These are phyloP conservation scores for Hypoxylon sp. DNA, from an alignment of 2,329 filamentous ascomycete genomes.

Conservation along the genomic window DNA sequence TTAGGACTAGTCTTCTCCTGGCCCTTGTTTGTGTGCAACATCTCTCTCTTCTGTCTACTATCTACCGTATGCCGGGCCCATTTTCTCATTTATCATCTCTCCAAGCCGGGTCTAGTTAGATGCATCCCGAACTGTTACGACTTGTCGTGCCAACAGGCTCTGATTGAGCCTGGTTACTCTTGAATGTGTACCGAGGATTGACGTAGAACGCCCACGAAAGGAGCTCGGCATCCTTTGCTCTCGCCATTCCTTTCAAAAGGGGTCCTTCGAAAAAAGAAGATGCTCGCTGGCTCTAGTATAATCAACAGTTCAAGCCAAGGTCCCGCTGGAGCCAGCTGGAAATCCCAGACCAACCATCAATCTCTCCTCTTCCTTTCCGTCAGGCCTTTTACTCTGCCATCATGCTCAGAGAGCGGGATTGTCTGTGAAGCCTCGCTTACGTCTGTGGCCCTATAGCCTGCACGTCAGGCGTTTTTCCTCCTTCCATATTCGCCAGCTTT, in stretches of 20 bases:
- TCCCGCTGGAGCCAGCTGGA: constrained; percentile 28
- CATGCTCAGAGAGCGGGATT: constrained; percentile 26
- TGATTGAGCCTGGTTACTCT: constrained; percentile 25
- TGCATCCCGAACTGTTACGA: constrained; percentile 30
- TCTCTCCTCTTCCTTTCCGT: constrained; percentile 22
- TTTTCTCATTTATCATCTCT: constrained; percentile 43
- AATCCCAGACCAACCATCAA: constrained; percentile 29
- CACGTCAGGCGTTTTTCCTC: constrained; percentile 35
- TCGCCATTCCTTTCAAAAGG: constrained; percentile 32
- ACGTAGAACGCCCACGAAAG: constrained; percentile 18
- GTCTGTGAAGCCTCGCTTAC: constrained; percentile 37
- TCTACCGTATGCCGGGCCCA: constrained; percentile 39
- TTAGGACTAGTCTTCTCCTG: constrained; percentile 40
- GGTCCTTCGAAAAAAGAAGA: constrained; percentile 26
- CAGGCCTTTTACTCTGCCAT: constrained; percentile 26
- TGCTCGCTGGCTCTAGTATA: constrained; percentile 33
- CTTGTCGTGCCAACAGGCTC: constrained; percentile 36
- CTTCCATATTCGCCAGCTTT: constrained; percentile 27
- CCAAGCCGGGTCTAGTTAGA: constrained; percentile 36
- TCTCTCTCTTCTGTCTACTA: constrained; percentile 28
- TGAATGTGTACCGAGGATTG: constrained; percentile 25
- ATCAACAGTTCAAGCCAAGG: constrained; percentile 27
- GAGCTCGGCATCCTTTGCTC: constrained; percentile 25
- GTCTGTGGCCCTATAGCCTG: constrained; percentile 36
- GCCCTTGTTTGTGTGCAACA: constrained; percentile 43